Base-by-base conservation (phyloP, 169 alveolate genomes). In the Plasmodium sp. region DNA sequence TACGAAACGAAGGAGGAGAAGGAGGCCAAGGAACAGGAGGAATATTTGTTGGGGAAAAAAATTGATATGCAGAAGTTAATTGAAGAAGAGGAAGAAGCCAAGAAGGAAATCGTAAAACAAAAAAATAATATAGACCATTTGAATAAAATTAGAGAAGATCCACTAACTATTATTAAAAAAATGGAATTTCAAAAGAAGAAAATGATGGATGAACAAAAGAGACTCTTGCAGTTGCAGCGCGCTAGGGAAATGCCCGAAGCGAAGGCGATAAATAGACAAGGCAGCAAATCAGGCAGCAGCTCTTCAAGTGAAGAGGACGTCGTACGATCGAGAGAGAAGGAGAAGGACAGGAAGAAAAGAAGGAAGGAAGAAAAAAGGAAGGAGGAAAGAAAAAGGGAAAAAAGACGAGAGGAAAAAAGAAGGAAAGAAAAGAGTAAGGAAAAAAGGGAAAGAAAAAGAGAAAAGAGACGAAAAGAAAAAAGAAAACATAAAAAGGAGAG, bases 1-100 rank as follows among this genome's bases (percentile, higher is more conserved):
- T 88, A 88, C 82, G 94, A 88, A 88, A 88, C 94, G 36, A 88
- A 88, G 34, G 94, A 88, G 80, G 94, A 88, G 51, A 80, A 88
- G 34, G 90, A 88, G 73, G 82, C 83, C 45, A 88, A 88, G 54
- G 94, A 88, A 54, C 94, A 88, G 73, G 94, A 88, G 43, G 94
- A 88, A 73, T 88, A 62, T 80, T 62, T 88, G 31, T 80, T 88
- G 58, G 94, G 94, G n/a, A 88, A 88, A 88, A 88, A 80, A 80
- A 80, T 88, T 58, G 73, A 88, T 58, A 88, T 88, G 94, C 71
- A 88, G 51, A 88, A 88, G 51, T 48, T 88, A 88, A 54, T 88
- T 31, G 84, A 88, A 79, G 90, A 88, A 27, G 94, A 79, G 36
- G 94, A 88, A 80, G 91, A 88, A 81, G 67, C 45, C 58, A 77